Evolutionary conservation across 2,329 filamentous ascomycete genomes (phyloP), one percentile per base, ranked within the genome.

Genomic region (Penicillium sp.): DNA sequence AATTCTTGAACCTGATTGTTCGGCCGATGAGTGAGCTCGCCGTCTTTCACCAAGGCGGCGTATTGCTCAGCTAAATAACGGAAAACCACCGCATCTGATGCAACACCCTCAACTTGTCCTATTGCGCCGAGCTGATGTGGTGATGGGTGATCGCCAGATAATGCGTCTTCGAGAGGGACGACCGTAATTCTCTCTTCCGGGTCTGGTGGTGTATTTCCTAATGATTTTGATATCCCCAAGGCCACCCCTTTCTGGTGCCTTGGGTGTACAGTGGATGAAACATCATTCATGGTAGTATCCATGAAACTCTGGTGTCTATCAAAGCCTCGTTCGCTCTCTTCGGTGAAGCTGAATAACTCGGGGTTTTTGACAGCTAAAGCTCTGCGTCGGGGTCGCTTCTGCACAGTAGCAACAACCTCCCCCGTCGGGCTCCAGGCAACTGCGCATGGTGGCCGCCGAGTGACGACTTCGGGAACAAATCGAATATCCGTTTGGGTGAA

Each of bases 401-500:
- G 82, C 24, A 74, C 73, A 58, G 84, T 82, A 28, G 79, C 77
- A 55, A 79, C 74, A 52, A 86, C 72, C 50, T 83, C 80, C 20
- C 83, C 83, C 60, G 75, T 78, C 26, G 83, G 80, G 47, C 82
- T 83, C 68, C 84, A 78, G 43, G 79, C 79, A 59, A 84, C 73
- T 1, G 82, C 76, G 63, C 83, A 82, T 64, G 83, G 71, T 55
- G 79, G 80, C 38, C 82, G 77, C 58, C 80, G 77, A 63, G 84
- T 81, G 48, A 83, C 75, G n/a, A 81, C 76, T 61, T 84, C 83
- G 8, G 81, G 76, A 6, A 80, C 77, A 70, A 81, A 83, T 57
- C 83, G 80, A 33, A 86, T 76, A 63, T 87, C 84, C 30, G 80
- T 83, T 65, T 87, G 84, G 18, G 82, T 79, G 61, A 87, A 86